These are phyloP conservation scores for Phytophthora lateralis DNA, from an alignment of 352 stramenopile species.

Conservation along the genomic window DNA sequence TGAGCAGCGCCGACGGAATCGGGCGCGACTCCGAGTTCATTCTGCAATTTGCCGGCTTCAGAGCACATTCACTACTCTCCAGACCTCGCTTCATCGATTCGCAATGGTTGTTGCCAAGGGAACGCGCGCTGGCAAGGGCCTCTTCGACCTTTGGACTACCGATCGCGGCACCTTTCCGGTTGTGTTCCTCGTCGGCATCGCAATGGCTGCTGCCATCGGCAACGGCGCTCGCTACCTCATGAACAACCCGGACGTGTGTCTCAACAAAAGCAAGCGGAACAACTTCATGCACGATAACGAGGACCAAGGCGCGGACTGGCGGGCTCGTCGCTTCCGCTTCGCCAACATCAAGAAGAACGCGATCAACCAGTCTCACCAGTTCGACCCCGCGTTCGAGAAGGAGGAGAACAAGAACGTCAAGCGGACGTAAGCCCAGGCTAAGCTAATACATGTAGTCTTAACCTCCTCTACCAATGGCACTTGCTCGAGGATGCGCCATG, in stretches of 20 bases:
- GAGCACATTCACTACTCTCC: constrained; percentile 4
- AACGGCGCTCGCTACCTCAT: constrained; percentile 29
- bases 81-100: background rate
- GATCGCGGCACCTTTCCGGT: constrained; percentile 50
- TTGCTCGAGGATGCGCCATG: too few relatives aligned
- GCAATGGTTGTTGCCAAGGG: constrained; percentile 24
- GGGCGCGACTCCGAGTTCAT: constrained; percentile 9
- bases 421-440: constrained; percentile 5
- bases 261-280: constrained; percentile 33
- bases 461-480: too few relatives aligned
- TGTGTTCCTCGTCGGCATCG: constrained; percentile 20
- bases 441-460: background rate
- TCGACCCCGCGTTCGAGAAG: constrained; percentile 37
- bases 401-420: constrained; percentile 48
- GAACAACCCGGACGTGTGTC: constrained; percentile 40
- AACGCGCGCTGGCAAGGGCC: constrained; percentile 35
- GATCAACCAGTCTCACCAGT: constrained; percentile 68
- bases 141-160: constrained; percentile 53
- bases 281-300: constrained; percentile 47
- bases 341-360: constrained; percentile 57
- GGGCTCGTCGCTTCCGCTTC: constrained; percentile 43
- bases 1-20: background rate
- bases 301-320: constrained; percentile 8
- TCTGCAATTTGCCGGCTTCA: constrained; percentile 10
- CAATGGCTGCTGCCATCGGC: constrained; percentile 18